Evolutionary conservation across 352 stramenopile species (phyloP), one percentile per base, ranked within the genome.

Genomic region (Globisporangium paroecandrum): DNA sequence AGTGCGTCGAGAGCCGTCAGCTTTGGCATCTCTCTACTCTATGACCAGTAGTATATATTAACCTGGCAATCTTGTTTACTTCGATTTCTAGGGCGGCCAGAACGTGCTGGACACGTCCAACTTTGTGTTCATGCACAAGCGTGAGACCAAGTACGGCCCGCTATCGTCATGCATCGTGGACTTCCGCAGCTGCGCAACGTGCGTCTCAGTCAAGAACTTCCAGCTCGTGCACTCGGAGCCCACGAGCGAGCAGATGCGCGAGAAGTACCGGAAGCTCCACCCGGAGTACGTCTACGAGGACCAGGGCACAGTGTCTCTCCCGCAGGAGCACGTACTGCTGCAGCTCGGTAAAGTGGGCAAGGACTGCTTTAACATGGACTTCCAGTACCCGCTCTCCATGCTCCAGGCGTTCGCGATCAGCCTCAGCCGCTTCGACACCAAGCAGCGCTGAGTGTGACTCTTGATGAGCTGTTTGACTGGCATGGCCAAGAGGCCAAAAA

Each of bases 291-390:
- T 91, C 29, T 93, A 90, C 64, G 81, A 93, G 46, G 87, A 96
- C 73, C 84, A 94, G 69, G 86, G 87, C 71, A 96, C 89, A 6
- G 83, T 94, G 27, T 90, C 79, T 15, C 72, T 91, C 2, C 85
- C 87, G n/a, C 87, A 90, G 66, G 84, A 93, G 66, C 79, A 91
- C 64, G 81, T 96, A 46, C 73, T 96, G 18, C 73, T 97, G 43
- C 89, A 97, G 67, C 77, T 96, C 25, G 89, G 89, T 56, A 90
- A 91, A 66, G 90, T 97, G 22, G 89, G 89, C 65, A 95, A 97
- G 59, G 85, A 98, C 75, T 97, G 91, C 75, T 98, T 98, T 81
- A 98, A 97, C 74, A 95, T 98, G 85, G 93, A 98, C 74, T 97
- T 96, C 69, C 87, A 96, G 71, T 98, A 96, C 76, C 93, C 93